phyloP scores from a whole-genome alignment of 2,329 filamentous ascomycete genomes.

The Colletotrichum sp. region DNA sequence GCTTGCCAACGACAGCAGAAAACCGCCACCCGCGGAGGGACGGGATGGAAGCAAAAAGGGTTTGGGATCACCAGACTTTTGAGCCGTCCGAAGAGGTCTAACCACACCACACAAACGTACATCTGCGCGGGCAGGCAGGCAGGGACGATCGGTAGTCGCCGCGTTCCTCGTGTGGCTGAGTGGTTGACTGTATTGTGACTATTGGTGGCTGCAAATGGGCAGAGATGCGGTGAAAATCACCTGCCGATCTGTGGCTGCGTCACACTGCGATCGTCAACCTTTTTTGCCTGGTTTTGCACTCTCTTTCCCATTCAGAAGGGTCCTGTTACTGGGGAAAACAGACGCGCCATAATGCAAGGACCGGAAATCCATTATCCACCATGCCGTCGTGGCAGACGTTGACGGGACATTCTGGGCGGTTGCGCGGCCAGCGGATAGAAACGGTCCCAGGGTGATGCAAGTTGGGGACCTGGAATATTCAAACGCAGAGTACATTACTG shows the following conservation, averaged over 20 bases:
- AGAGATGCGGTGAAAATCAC: background rate
- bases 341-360: background rate
- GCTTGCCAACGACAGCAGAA: background rate
- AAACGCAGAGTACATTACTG: background rate
- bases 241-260: conserved; percentile 11
- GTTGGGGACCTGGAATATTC: background rate
- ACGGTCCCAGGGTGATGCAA: conserved; percentile 4
- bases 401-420: background rate
- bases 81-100: background rate
- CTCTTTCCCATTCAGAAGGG: background rate
- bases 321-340: background rate
- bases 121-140: background rate
- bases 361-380: background rate
- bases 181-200: background rate
- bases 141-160: background rate
- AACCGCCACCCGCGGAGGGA: background rate
- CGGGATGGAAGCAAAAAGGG: background rate
- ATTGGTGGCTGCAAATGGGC: background rate
- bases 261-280: background rate
- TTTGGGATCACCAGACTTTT: background rate
- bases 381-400: background rate
- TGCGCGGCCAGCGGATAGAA: conserved; percentile 15
- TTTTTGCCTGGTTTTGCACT: background rate
- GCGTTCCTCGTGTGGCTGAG: background rate
- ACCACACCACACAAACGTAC: background rate